A percentile compares a stretch with the other conserved stretches of the same genome.
phyloP scores from a whole-genome alignment of 164 flowering plant genomes.

The Litsea cubeba region DNA sequence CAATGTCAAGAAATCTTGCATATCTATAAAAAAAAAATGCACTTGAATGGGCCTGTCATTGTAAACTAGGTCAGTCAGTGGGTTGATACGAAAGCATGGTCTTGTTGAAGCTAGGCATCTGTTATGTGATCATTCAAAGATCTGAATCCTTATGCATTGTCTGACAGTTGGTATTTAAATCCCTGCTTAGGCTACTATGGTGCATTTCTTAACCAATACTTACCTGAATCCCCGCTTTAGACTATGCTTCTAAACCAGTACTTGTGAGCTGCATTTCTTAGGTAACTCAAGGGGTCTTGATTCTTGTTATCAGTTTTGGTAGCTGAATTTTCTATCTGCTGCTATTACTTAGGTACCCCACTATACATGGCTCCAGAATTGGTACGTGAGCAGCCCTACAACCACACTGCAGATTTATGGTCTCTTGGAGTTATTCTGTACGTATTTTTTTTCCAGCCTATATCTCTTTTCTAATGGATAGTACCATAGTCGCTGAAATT shows the following conservation, averaged over 20 bases:
- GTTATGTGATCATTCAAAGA: background rate
- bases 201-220: too few relatives aligned
- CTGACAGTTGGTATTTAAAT: background rate
- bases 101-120: background rate
- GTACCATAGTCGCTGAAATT: background rate
- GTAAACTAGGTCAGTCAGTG: background rate
- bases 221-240: too few relatives aligned
- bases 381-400: slow-evolving; percentile 96
- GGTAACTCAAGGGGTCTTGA: background rate
- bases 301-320: background rate
- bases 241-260: background rate
- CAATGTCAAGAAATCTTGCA: background rate
- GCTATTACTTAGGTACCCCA: slow-evolving; percentile 69
- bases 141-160: background rate
- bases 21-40: too few relatives aligned
- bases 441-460: slow-evolving; percentile 20
- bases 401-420: slow-evolving; percentile 97
- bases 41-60: background rate
- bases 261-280: background rate
- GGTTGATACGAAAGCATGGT: background rate
- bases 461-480: background rate
- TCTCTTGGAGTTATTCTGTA: slow-evolving; percentile 99
- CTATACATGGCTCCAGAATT: slow-evolving; percentile 99
- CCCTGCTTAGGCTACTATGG: background rate
- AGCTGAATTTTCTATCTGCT: background rate